Conservation (phyloP, 768 basidiomycete genomes). For the Auricularia sp. region DNA sequence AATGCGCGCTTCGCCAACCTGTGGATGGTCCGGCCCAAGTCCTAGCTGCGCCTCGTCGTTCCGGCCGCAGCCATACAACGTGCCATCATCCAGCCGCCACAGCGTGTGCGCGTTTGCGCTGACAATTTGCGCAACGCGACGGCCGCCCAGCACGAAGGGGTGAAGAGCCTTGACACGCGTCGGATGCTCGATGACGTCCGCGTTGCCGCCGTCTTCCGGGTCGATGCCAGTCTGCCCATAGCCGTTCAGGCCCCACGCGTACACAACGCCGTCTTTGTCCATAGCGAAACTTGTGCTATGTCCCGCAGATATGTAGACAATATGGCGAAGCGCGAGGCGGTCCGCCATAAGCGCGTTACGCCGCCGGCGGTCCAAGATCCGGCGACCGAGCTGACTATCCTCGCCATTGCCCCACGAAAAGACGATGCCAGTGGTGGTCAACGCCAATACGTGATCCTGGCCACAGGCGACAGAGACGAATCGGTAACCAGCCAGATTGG, state of each 20-base stretch:
- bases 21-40: conserved; percentile 30
- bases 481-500: conserved; percentile 49
- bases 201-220: conserved; percentile 24
- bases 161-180: conserved; percentile 13
- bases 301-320: conserved; percentile 72
- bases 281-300: conserved; percentile 86
- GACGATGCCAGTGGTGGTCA: conserved; percentile 81
- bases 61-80: conserved; percentile 32
- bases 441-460: conserved; percentile 79
- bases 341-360: conserved; percentile 86
- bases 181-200: conserved; percentile 43
- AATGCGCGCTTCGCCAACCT: neutral
- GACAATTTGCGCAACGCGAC: conserved; percentile 20
- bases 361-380: conserved; percentile 79
- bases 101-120: conserved; percentile 33
- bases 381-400: conserved; percentile 84
- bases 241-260: conserved; percentile 93
- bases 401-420: conserved; percentile 89
- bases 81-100: conserved; percentile 36
- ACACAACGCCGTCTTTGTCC: conserved; percentile 71
- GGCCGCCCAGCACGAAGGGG: conserved; percentile 16
- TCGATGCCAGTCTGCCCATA: conserved; percentile 60
- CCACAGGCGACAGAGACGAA: conserved; percentile 71
- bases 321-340: conserved; percentile 64
- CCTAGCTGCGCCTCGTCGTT: conserved; percentile 33